A percentile compares a stretch with the other conserved stretches of the same genome.
Conservation (phyloP, 176 grass and related monocot species). For the Eragrostis curvula region DNA sequence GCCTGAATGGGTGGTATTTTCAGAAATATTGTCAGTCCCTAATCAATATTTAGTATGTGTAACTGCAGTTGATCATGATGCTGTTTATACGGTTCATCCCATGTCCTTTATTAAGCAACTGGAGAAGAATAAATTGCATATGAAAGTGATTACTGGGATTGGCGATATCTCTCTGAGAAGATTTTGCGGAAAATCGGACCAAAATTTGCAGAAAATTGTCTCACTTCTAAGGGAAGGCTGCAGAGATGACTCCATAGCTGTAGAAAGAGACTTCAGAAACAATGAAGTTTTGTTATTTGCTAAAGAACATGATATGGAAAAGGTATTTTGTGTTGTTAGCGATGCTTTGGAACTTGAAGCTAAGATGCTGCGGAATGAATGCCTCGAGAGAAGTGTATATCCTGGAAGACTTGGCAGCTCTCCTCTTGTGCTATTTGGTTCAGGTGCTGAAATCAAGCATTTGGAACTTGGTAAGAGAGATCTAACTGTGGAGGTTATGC, state of each 20-base stretch:
- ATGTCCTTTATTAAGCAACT: conserved; percentile 55
- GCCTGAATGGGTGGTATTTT: conserved; percentile 93
- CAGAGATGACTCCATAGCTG: conserved; percentile 68
- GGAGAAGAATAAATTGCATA: conserved; percentile 72
- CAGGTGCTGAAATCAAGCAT: conserved; percentile 97
- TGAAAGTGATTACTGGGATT: conserved; percentile 67
- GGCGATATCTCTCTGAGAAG: conserved; percentile 63
- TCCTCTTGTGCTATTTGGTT: conserved; percentile 71
- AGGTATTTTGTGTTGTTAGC: conserved; percentile 53
- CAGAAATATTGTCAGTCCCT: conserved; percentile 76
- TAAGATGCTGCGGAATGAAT: conserved; percentile 75
- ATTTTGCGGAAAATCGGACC: conserved; percentile 73
- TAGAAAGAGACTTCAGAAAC: conserved; percentile 72
- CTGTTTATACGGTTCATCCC: conserved; percentile 53
- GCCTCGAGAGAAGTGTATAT: conserved; percentile 51
- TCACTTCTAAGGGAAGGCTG: conserved; percentile 57
- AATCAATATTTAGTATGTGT: conserved; percentile 97
- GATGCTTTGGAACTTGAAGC: conserved; percentile 64
- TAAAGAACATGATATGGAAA: conserved; percentile 62
- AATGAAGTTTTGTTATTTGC: conserved; percentile 75
- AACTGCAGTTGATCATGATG: conserved; percentile 75
- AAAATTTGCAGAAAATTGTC: conserved; percentile 75
- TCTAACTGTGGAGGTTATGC: conserved; percentile 79
- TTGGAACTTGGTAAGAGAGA: conserved; percentile 79
- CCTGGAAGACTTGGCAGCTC: conserved; percentile 51